Evolutionary conservation across 2,329 filamentous ascomycete species (phyloP).

Genomic region (Elsinoe fawcettii): DNA sequence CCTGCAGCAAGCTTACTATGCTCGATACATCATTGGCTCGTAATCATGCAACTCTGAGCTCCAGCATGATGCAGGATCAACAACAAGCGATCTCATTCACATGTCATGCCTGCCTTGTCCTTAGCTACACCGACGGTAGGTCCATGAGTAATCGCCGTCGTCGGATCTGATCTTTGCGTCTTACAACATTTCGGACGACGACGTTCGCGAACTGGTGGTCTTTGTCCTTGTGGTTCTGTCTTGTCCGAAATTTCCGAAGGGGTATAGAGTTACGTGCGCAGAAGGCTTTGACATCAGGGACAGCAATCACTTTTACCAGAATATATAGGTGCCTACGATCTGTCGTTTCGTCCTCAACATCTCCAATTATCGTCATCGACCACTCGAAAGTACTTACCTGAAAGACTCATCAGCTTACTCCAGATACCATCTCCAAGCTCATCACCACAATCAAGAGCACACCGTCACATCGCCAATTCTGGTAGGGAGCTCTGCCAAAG

Average conservation of each 20-base stretch:
- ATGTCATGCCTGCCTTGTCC: not conserved
- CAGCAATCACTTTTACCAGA: not conserved
- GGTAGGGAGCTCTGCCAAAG: not conserved
- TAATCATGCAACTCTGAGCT: not conserved
- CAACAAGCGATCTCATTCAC: not conserved
- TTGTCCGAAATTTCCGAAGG: conserved; percentile 6
- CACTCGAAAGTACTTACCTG: no score
- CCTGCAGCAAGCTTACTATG: not conserved
- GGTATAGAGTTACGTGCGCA: conserved; percentile 13
- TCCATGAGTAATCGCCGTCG: not conserved
- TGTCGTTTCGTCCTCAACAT: no score
- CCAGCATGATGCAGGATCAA: not conserved
- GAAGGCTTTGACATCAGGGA: not conserved
- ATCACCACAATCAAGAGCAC: not conserved
- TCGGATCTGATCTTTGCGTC: not conserved
- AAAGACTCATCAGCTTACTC: no score
- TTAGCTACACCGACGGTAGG: not conserved
- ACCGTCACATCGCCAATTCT: not conserved
- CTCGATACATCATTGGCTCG: not conserved
- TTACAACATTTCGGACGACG: not conserved
- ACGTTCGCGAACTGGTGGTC: not conserved
- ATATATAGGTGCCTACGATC: not conserved
- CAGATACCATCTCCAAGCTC: no score
- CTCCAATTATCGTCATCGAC: no score
- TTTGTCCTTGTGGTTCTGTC: not conserved